Evolutionary conservation across 192 early-diverging fungal genomes (phyloP), one percentile per base, ranked within the genome.

Genomic region (Mortierella antarctica): DNA sequence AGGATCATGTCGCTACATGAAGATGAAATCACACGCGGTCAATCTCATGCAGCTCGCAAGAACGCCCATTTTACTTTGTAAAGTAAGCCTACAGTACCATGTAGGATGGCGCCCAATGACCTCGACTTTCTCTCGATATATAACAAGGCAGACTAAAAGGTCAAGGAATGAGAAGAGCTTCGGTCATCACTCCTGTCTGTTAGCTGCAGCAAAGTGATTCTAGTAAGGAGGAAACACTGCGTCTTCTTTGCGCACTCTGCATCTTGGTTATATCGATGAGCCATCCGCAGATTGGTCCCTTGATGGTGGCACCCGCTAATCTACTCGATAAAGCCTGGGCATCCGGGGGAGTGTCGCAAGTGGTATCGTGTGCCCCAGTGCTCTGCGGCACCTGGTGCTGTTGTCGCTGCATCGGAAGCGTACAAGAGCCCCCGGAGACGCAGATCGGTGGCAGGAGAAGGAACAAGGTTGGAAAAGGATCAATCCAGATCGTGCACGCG

Each of bases 61-160:
- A 13, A 12, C 56, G 3, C 21, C 12, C 6, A 14, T 31, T 17
- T 18, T 39, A 48, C 14, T 5, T 54, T 62, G 14, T 17, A 47
- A 46, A 6, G 52, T 31, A 31, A 31, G 31, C 31, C 31, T 31
- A 31, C 53, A 56, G 14, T 70, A 70, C 75, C 75, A 66, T 21
- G 68, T 65, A 7, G 23, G 13, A 61, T 66, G 56, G 15, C 75
- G 68, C 9, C 75, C 75, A 18, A 78, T 64, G 7, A 45, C 55
- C 3, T 42, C 49, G 2, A 42, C 5, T 14, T 52, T 31, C 18
- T 23, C 67, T 9, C n/a, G 42, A 31, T 54, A 57, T 31, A 78
- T 55, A 45, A 63, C 52, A 11, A 76, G 62, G 15, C 52, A 70
- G 13, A 20, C 67, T 70, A 70, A 31, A 31, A 31, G 23, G 14